Base-by-base conservation (phyloP, 2,329 filamentous ascomycete genomes). In the Colletotrichum phormii region DNA sequence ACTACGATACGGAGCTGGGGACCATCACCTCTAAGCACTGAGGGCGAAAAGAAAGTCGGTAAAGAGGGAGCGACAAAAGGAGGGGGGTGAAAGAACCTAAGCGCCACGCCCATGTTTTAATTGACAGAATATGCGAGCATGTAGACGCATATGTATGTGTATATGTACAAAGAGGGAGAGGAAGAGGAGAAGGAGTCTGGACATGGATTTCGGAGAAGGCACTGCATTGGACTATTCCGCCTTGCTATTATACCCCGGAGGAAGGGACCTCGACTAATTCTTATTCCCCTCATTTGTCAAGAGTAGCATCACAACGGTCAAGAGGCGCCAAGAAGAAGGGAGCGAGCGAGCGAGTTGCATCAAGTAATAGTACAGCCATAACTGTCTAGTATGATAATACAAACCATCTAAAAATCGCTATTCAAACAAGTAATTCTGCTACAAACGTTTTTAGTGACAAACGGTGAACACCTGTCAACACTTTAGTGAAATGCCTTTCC, bases 401-500 rank as follows among this genome's bases (percentile, higher is more conserved):
- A 61, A 42, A 35, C 11, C 13, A 64, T n/a, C 24, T 64, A 31
- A 29, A 13, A 29, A 33, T 58, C 33, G 31, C 53, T 51, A 31
- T 26, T 42, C 37, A 49, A 59, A 18, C 18, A 6, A n/a, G 13
- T 15, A 24, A 22, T 55, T 37, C 42, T 33, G 11, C 11, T 11
- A 8, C 15, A 24, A 24, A 29, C 12, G 12, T 18, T 5, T n/a
- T 22, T 11, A 15, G 37, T 42, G 37, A 42, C 37, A 42, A 18
- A 42, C 13, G 13, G 37, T 42, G 5, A 15, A 15, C 37, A n/a
- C 24, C 22, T n/a, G n/a, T 57, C 82, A 97, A 81, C 95, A 98
- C 84, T 94, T 98, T 82, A 98, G 81, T 76, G 90, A 88, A 71
- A 98, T 92, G 0, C 97, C 97, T 77, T 90, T 90, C 77, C 96